A percentile compares a stretch with the other conserved stretches of the same genome.
Conservation (phyloP, 495 filamentous ascomycete genomes). For the Neurospora sp. region DNA sequence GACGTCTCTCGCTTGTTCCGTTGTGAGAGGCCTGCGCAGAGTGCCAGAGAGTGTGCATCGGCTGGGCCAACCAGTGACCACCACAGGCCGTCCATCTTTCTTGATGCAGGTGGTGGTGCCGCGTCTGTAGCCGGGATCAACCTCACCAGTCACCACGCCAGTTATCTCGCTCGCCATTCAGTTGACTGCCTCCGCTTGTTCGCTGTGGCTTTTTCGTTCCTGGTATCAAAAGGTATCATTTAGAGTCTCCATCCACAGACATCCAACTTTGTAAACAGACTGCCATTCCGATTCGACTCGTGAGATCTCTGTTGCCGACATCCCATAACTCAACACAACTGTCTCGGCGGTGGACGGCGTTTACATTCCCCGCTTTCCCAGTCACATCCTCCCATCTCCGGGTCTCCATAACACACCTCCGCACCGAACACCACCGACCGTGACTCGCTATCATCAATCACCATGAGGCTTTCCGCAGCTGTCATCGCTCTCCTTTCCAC, state of each 20-base stretch:
- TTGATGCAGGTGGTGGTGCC: not conserved
- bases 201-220: not conserved
- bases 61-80: not conserved
- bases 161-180: not conserved
- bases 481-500: constrained; percentile 29
- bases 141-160: not conserved
- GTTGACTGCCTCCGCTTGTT: not conserved
- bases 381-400: not conserved
- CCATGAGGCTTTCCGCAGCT: constrained; percentile 34
- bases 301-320: not conserved
- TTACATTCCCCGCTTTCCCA: not conserved
- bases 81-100: not conserved
- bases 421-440: not conserved
- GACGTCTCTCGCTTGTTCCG: not conserved
- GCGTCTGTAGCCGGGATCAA: not conserved
- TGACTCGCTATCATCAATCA: constrained; percentile 3
- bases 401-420: not conserved
- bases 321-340: not conserved
- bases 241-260: not conserved
- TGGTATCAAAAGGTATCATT: not conserved
- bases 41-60: not conserved
- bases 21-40: not conserved
- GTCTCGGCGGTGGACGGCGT: not conserved
- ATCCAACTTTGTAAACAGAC: not conserved
- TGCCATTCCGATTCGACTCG: not conserved